Percentiles rank a stretch among this genome's conserved stretches.
These are phyloP conservation scores for Erucastrum elatum DNA, from an alignment of 345 rosid species.

Conservation along the genomic window DNA sequence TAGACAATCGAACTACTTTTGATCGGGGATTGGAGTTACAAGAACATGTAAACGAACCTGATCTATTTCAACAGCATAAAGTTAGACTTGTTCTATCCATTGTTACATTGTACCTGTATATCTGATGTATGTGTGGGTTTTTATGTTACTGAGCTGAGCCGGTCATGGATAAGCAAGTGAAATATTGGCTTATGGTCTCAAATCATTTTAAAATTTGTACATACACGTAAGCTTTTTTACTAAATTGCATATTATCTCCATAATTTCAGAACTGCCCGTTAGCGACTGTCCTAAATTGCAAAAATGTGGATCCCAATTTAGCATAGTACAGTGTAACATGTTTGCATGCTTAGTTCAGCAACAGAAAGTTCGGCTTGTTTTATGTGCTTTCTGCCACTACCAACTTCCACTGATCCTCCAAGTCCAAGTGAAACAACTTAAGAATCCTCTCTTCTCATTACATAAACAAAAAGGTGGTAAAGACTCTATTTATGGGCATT, in stretches of 20 bases:
- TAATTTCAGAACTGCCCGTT: too few relatives aligned
- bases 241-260: background rate
- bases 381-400: background rate
- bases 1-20: background rate
- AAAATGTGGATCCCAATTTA: background rate
- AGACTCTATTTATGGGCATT: slow-evolving; percentile 25
- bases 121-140: too few relatives aligned
- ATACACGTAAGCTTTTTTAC: too few relatives aligned
- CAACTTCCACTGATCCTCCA: background rate
- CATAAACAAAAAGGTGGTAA: slow-evolving; percentile 3
- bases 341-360: background rate
- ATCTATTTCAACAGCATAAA: background rate
- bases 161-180: too few relatives aligned
- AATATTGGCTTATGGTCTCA: too few relatives aligned
- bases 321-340: background rate
- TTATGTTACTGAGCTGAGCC: too few relatives aligned
- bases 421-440: slow-evolving; percentile 4
- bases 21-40: background rate
- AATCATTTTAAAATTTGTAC: too few relatives aligned
- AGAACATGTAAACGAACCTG: background rate
- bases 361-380: background rate
- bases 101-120: background rate
- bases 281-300: background rate
- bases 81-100: background rate
- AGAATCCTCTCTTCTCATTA: slow-evolving; percentile 8